Base-by-base conservation (phyloP, 495 filamentous ascomycete genomes). In the Aspergillus ostianus region DNA sequence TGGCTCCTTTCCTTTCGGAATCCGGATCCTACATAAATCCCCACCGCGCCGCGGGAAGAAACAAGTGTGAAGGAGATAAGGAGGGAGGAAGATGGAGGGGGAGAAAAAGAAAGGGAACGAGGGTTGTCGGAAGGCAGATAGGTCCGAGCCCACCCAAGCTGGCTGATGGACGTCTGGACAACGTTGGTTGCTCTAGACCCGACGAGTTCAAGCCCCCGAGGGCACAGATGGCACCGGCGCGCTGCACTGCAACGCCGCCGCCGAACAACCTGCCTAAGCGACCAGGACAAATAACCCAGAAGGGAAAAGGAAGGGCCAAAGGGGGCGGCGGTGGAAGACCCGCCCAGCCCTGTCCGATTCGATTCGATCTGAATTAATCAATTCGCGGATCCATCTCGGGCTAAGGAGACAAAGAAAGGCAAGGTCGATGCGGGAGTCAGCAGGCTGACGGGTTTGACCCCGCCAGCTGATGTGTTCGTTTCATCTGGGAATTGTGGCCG, bases 131-230 rank as follows among this genome's bases (percentile, higher is more conserved):
- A 54, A 45, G 26, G 36, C 20, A 54, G 45, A 32, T 32, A 44
- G n/a, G n/a, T 44, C 32, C 41, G 47, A 46, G 52, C 36, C 29
- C 29, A 12, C 10, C 36, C 36, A 54, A 54, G 52, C 32, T 45
- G 52, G 23, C 52, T 44, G 18, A 18, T 21, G 46, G 52, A 46
- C 19, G 52, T 54, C 36, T 54, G 52, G 52, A 54, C 52, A 54
- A 46, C 52, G 52, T 54, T 30, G 36, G 6, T 7, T 20, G 52
- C 30, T 54, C 52, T 45, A 45, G 36, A 46, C 52, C 36, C 30
- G 8, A 54, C 36, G 36, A 15, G 52, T 21, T 44, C 32, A 46
- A 46, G 52, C 52, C 32, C 20, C 12, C 26, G 32, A 44, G 36
- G 52, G 49, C 21, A 32, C 41, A 19, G 23, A 44, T 21, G 23